Evolutionary conservation across 495 filamentous ascomycete species (phyloP).

Genomic region (Talaromyces ruber): DNA sequence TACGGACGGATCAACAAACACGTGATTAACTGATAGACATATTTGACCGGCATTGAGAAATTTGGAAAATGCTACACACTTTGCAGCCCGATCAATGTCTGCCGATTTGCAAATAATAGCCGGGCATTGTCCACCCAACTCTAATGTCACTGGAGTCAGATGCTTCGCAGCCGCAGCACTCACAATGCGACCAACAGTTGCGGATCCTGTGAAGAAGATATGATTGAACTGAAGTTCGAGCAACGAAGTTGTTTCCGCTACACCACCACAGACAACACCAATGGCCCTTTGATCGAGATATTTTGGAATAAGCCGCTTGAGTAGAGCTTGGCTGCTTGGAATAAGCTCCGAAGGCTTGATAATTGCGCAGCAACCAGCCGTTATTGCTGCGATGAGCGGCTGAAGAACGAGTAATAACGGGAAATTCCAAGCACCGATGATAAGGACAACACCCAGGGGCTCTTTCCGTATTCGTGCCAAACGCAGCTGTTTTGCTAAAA

Average conservation of each 20-base stretch:
- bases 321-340: constrained; percentile 55
- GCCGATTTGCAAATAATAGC: constrained; percentile 74
- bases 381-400: constrained; percentile 77
- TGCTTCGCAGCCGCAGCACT: constrained; percentile 83
- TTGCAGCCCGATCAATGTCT: constrained; percentile 64
- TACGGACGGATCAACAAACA: constrained; percentile 62
- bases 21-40: constrained; percentile 78
- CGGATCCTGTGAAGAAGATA: constrained; percentile 82
- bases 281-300: constrained; percentile 62
- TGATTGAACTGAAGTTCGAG: constrained; percentile 83
- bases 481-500: constrained; percentile 47
- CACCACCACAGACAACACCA: constrained; percentile 61
- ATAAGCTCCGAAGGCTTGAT: constrained; percentile 79
- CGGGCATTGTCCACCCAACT: constrained; percentile 80
- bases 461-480: constrained; percentile 71
- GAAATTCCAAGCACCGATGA: constrained; percentile 89
- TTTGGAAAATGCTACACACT: constrained; percentile 74
- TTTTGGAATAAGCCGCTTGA: constrained; percentile 62
- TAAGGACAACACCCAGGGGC: constrained; percentile 67
- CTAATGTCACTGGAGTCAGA: constrained; percentile 73
- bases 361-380: constrained; percentile 72
- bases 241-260: constrained; percentile 65
- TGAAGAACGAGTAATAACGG: constrained; percentile 63
- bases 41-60: constrained; percentile 72
- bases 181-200: constrained; percentile 67